Conservation (phyloP, 768 basidiomycete species). For the Pleurotus citrinopileatus region DNA sequence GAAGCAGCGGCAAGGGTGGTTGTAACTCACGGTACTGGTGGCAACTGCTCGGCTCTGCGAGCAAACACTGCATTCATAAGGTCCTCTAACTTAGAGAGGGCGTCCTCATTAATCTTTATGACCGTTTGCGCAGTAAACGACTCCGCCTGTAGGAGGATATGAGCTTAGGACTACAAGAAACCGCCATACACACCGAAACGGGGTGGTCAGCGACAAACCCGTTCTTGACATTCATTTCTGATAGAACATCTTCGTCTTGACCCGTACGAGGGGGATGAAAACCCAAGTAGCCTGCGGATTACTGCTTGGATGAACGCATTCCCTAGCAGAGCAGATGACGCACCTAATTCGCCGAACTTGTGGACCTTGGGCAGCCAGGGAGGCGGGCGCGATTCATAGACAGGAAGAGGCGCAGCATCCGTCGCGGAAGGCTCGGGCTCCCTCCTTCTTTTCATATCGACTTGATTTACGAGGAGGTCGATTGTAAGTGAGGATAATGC, state of each 20-base stretch:
- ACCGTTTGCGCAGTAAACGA: conserved; percentile 59
- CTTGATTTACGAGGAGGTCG: background rate
- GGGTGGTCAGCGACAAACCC: conserved; percentile 55
- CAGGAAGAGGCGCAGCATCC: conserved; percentile 29
- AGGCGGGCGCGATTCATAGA: conserved; percentile 69
- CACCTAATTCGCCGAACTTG: conserved; percentile 67
- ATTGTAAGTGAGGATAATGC: background rate
- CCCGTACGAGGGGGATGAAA: conserved; percentile 73
- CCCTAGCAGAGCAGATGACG: conserved; percentile 14
- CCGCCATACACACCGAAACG: conserved; percentile 49
- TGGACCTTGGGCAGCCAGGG: conserved; percentile 72
- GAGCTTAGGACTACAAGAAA: background rate
- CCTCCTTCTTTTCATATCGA: background rate
- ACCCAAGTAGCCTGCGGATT: conserved; percentile 61
- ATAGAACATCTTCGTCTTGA: conserved; percentile 74
- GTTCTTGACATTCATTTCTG: conserved; percentile 59
- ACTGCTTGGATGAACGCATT: background rate
- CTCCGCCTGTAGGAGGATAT: conserved; percentile 44
- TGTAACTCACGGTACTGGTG: conserved; percentile 60
- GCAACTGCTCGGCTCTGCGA: conserved; percentile 54
- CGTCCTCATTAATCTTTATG: conserved; percentile 46
- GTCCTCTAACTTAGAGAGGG: conserved; percentile 61
- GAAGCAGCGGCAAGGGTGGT: background rate
- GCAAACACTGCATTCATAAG: conserved; percentile 76
- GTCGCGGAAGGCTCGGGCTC: background rate